Conservation (phyloP, 2,329 filamentous ascomycete genomes). For the Chaetomiaceae sp. region DNA sequence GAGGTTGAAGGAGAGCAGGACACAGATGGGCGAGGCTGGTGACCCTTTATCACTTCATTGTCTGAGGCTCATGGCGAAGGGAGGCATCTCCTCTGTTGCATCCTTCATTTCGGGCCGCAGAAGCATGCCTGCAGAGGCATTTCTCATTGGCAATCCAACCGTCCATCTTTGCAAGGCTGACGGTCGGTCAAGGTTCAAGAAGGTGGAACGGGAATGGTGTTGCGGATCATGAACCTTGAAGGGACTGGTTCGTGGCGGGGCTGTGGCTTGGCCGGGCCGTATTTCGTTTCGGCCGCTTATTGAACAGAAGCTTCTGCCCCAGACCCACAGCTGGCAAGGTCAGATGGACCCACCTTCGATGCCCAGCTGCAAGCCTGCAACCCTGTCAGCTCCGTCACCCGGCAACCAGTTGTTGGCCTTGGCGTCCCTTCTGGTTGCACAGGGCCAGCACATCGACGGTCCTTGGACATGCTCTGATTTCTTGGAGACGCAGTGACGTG, state of each 20-base stretch:
- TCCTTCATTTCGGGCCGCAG: no score
- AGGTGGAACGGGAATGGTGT: no score
- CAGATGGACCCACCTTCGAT: not conserved
- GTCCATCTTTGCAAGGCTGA: no score
- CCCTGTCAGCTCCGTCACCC: conserved; percentile 12
- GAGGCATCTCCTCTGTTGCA: no score
- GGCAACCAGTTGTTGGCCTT: conserved; percentile 21
- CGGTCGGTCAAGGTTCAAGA: no score
- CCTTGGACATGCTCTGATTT: not conserved
- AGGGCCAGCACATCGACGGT: conserved; percentile 5
- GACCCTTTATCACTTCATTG: not conserved
- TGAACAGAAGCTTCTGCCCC: not conserved
- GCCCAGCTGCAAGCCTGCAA: conserved; percentile 1
- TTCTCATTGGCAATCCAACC: no score
- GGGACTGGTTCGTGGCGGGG: not conserved
- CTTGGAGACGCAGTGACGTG: not conserved
- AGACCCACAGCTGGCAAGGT: not conserved
- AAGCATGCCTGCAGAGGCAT: no score
- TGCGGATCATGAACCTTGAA: no score
- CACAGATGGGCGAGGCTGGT: not conserved
- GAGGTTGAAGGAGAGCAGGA: not conserved
- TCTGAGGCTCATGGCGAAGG: no score
- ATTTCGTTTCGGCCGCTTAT: not conserved
- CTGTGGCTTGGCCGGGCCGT: not conserved
- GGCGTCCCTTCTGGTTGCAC: conserved; percentile 1